phyloP scores from a whole-genome alignment of 176 grass and related monocot genomes.

The Neostapfia colusana region DNA sequence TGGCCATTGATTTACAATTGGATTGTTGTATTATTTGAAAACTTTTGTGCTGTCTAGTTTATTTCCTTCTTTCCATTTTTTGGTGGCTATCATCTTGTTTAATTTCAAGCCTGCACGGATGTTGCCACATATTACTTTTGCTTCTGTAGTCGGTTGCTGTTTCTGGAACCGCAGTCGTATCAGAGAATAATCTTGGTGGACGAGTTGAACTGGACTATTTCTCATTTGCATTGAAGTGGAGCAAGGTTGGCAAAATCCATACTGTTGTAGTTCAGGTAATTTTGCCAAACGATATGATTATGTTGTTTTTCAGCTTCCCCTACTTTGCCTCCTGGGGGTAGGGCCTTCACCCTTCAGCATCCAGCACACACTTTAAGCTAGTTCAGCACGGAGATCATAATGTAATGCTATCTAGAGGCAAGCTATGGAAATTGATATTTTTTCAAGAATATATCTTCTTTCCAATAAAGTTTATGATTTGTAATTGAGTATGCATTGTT shows the following conservation, averaged over 20 bases:
- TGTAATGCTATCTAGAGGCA: neutral
- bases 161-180: slow-evolving; percentile 61
- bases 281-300: neutral
- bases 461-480: neutral
- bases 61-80: neutral
- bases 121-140: slow-evolving; percentile 2
- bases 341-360: neutral
- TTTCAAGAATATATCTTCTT: neutral
- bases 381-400: neutral
- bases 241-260: slow-evolving; percentile 82
- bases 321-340: neutral
- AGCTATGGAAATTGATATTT: neutral
- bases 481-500: slow-evolving; percentile 2
- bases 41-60: neutral
- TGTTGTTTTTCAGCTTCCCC: neutral
- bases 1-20: neutral
- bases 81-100: neutral
- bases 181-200: slow-evolving; percentile 78
- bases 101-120: neutral
- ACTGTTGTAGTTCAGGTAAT: slow-evolving; percentile 73
- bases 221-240: slow-evolving; percentile 78
- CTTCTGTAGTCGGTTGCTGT: slow-evolving; percentile 66
- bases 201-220: slow-evolving; percentile 72
- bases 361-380: neutral
- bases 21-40: neutral